phyloP scores from a whole-genome alignment of 129 eudicot species.

The Flaveria sonorensis region DNA sequence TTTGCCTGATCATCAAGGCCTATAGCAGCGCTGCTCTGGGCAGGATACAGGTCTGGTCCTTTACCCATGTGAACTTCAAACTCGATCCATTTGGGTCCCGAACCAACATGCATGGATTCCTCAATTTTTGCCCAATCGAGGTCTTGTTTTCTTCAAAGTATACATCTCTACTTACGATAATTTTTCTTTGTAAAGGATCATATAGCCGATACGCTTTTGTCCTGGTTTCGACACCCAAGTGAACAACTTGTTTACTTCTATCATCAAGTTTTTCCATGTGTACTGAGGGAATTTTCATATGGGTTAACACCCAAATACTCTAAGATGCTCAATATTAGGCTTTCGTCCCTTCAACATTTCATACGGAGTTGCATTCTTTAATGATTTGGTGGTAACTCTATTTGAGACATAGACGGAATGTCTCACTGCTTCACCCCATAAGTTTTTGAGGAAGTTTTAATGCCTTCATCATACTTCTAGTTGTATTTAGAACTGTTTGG shows the following conservation, averaged over 20 bases:
- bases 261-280: not conserved
- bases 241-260: not conserved
- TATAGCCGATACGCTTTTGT: not conserved
- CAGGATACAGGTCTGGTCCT: not conserved
- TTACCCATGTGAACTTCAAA: not conserved
- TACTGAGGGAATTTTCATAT: not conserved
- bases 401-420: too few relatives aligned
- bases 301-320: not conserved
- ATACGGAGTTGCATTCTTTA: not conserved
- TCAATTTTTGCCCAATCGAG: not conserved
- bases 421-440: not conserved
- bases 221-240: not conserved
- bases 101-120: not conserved
- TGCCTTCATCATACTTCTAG: not conserved
- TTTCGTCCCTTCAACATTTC: not conserved
- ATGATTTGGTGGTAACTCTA: not conserved
- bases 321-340: not conserved
- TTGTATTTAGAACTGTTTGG: not conserved
- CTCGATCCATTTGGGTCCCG: not conserved
- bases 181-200: not conserved
- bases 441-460: not conserved
- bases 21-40: too few relatives aligned
- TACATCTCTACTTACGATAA: not conserved
- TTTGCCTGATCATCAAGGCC: too few relatives aligned
- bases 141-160: not conserved